A percentile compares a stretch with the other conserved stretches of the same genome.
These are phyloP conservation scores for Aureobasidium sp. DNA, from an alignment of 2,329 filamentous ascomycete genomes.

Conservation along the genomic window DNA sequence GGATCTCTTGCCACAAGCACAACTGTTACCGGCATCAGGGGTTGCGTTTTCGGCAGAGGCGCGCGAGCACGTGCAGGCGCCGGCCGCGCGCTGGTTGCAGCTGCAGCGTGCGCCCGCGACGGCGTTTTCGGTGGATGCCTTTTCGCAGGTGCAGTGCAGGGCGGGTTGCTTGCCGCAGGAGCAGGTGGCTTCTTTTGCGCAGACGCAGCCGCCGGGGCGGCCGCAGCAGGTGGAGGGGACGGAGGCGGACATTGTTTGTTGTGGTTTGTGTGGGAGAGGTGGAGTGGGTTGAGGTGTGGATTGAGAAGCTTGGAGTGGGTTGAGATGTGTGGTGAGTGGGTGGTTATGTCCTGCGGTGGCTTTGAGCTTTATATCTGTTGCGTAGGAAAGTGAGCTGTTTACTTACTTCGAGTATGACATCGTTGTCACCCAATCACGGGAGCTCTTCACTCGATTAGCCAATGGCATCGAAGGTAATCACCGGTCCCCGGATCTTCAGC, in stretches of 20 bases:
- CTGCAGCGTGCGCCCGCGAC: conserved; percentile 67
- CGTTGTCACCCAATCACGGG: not conserved
- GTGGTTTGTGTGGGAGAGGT: not conserved
- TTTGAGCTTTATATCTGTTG: not conserved
- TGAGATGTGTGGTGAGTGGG: not conserved
- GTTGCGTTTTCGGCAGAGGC: conserved; percentile 60
- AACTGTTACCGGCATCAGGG: conserved; percentile 48
- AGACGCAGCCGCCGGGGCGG: conserved; percentile 43
- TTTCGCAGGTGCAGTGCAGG: conserved; percentile 77
- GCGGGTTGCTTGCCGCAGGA: conserved; percentile 85
- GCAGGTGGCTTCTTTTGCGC: conserved; percentile 54
- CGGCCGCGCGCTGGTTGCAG: conserved; percentile 68
- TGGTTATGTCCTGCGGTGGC: not conserved
- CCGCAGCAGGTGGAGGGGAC: conserved; percentile 51
- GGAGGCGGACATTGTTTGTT: conserved; percentile 31
- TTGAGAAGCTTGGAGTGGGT: not conserved
- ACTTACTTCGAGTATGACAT: conserved; percentile 11
- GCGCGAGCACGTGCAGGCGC: conserved; percentile 73
- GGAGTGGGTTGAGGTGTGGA: not conserved
- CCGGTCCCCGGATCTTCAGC: not conserved
- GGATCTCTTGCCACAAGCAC: conserved; percentile 68
- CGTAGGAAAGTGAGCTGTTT: not conserved
- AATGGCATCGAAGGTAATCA: not conserved
- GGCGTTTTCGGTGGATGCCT: conserved; percentile 65
- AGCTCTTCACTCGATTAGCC: not conserved